Percentiles rank a stretch among this genome's conserved stretches.
Evolutionary conservation across 2,329 filamentous ascomycete species (phyloP).

Genomic region (Fragosphaeria purpurea): DNA sequence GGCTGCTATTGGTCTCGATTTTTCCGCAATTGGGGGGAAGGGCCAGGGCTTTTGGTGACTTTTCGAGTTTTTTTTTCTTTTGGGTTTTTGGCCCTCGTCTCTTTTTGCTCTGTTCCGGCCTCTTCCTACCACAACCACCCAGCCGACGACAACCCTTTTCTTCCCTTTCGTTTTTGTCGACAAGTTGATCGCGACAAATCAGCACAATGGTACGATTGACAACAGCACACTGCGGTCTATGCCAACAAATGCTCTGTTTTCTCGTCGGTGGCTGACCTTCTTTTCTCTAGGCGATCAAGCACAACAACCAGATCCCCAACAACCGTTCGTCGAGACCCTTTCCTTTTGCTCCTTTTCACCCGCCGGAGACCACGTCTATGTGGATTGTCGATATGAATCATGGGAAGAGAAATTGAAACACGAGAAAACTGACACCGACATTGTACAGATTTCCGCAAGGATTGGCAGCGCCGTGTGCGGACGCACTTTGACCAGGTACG

Average conservation of each 20-base stretch:
- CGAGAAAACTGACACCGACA: constrained; percentile 24
- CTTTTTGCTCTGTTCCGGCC: constrained; percentile 1
- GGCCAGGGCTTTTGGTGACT: neutral
- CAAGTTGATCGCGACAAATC: constrained; percentile 38
- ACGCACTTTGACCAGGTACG: constrained; percentile 99
- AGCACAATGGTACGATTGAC: constrained; percentile 40
- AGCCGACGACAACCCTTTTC: constrained; percentile 12
- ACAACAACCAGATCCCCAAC: constrained; percentile 97
- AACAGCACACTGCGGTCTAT: constrained; percentile 9
- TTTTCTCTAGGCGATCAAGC: constrained; percentile 78
- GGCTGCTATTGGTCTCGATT: too few species aligned
- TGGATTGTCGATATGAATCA: neutral
- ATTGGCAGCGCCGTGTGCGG: constrained; percentile 98
- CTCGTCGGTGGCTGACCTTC: constrained; percentile 17
- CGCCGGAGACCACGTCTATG: neutral
- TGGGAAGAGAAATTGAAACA: neutral
- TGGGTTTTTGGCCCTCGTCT: constrained; percentile 5
- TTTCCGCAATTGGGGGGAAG: too few species aligned
- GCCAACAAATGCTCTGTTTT: constrained; percentile 14
- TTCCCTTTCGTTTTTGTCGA: constrained; percentile 1
- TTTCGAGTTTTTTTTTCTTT: constrained; percentile 9
- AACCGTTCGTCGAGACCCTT: constrained; percentile 59
- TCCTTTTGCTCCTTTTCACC: constrained; percentile 18
- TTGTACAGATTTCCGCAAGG: constrained; percentile 87
- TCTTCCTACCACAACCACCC: neutral